Percentiles rank a stretch among this genome's conserved stretches.
Evolutionary conservation across 768 basidiomycete species (phyloP).

Genomic region (Paxillus rubicundulus): DNA sequence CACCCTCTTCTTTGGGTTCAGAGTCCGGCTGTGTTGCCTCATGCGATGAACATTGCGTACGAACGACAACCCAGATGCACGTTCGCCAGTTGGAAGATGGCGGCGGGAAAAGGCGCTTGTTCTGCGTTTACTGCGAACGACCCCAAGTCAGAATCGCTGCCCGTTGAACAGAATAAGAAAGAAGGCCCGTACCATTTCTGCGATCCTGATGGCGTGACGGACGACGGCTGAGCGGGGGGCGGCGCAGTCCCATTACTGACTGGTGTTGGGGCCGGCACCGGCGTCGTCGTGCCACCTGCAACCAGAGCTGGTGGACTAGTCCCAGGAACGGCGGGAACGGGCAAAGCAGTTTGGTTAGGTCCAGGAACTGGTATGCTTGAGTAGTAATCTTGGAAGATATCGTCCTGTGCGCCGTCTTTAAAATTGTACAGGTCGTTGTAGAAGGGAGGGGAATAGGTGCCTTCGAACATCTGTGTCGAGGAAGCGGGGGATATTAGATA

Average conservation of each 20-base stretch:
- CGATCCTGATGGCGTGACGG: neutral
- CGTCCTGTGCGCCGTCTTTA: conserved; percentile 65
- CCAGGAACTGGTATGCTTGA: conserved; percentile 42
- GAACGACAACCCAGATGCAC: neutral
- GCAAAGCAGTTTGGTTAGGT: conserved; percentile 31
- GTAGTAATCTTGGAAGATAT: conserved; percentile 68
- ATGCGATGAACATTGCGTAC: conserved; percentile 2
- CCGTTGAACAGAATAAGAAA: neutral
- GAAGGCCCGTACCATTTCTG: conserved; percentile 12
- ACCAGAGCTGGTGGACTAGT: neutral
- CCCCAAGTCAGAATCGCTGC: neutral
- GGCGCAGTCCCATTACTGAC: neutral
- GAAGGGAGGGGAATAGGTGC: conserved; percentile 54
- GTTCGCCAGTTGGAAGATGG: conserved; percentile 1
- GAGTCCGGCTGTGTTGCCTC: conserved; percentile 12
- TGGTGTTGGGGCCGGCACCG: neutral
- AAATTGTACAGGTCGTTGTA: conserved; percentile 75
- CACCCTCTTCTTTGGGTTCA: neutral
- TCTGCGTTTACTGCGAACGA: neutral
- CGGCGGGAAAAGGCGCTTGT: conserved; percentile 8
- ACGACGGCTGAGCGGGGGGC: neutral
- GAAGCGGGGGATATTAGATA: neutral
- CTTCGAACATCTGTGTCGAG: conserved; percentile 59
- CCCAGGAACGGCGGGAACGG: conserved; percentile 8
- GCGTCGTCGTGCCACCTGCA: neutral